These are phyloP conservation scores for Senecio squalidus DNA, from an alignment of 140 eudicot genomes.

Conservation along the genomic window DNA sequence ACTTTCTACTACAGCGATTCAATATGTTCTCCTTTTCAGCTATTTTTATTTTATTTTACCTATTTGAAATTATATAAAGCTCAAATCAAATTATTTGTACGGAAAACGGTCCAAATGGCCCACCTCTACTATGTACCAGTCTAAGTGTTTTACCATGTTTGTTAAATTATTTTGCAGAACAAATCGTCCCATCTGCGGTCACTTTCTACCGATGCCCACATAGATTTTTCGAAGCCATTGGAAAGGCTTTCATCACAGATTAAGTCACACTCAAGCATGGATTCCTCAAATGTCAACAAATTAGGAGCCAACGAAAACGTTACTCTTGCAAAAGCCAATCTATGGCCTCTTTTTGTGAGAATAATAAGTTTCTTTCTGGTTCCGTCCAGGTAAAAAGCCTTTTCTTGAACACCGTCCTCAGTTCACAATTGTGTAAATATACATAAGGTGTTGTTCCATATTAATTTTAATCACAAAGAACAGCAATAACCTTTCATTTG, in stretches of 20 bases:
- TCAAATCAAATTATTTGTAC: neutral
- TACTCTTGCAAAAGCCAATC: slow-evolving; percentile 29
- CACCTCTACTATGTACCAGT: neutral
- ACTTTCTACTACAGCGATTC: neutral
- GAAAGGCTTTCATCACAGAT: slow-evolving; percentile 37
- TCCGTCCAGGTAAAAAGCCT: slow-evolving; percentile 50
- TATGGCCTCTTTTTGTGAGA: slow-evolving; percentile 84
- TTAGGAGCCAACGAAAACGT: slow-evolving; percentile 28
- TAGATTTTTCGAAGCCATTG: slow-evolving; percentile 67
- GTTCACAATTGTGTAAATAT: neutral
- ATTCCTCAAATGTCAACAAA: slow-evolving; percentile 28
- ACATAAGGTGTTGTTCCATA: neutral
- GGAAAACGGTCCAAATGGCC: neutral
- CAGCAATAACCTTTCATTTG: slow-evolving; percentile 8
- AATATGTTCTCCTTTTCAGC: too few species aligned
- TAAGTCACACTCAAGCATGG: slow-evolving; percentile 31
- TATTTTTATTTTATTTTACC: neutral
- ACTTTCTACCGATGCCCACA: slow-evolving; percentile 44
- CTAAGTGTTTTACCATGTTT: neutral
- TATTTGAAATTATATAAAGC: neutral
- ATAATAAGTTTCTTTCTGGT: slow-evolving; percentile 71
- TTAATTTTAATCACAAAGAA: neutral
- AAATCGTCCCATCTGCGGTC: slow-evolving; percentile 52
- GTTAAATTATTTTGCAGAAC: slow-evolving; percentile 53
- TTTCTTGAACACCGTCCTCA: neutral